Conservation (phyloP, 257 asterid genomes). For the Plantago major region DNA sequence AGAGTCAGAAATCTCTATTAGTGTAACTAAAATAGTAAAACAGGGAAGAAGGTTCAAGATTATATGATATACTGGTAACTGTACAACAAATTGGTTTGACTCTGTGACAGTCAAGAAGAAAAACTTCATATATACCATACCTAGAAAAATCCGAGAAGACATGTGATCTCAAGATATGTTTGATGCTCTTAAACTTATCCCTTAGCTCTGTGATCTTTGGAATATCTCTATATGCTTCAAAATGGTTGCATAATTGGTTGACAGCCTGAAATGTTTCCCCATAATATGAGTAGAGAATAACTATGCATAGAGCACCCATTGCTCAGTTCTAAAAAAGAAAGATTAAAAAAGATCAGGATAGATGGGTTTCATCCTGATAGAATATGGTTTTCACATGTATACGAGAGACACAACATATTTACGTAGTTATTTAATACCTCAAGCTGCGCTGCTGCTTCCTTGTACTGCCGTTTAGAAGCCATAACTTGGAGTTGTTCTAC, state of each 20-base stretch:
- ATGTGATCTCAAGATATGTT: conserved; percentile 85
- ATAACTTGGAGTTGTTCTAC: conserved; percentile 96
- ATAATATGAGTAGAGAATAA: conserved; percentile 22
- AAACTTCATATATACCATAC: conserved; percentile 35
- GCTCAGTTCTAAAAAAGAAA: neutral
- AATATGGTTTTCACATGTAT: neutral
- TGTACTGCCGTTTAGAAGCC: conserved; percentile 98
- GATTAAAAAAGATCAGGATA: neutral
- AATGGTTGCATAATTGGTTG: conserved; percentile 92
- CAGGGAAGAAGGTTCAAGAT: no score
- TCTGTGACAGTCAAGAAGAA: neutral
- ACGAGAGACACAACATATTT: conserved; percentile 5
- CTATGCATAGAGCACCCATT: conserved; percentile 1
- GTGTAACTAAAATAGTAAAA: no score
- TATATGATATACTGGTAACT: no score
- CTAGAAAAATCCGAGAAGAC: conserved; percentile 98
- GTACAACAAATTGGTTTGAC: no score
- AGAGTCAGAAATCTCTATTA: no score
- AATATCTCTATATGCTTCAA: conserved; percentile 92
- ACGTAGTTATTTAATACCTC: conserved; percentile 56
- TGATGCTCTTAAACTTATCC: conserved; percentile 91
- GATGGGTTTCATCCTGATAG: no score
- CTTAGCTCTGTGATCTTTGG: conserved; percentile 91
- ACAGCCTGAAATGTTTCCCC: conserved; percentile 70
- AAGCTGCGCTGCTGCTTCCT: conserved; percentile 98